These are phyloP conservation scores for Waitea zeae DNA, from an alignment of 1,284 basidiomycete genomes.

Conservation along the genomic window DNA sequence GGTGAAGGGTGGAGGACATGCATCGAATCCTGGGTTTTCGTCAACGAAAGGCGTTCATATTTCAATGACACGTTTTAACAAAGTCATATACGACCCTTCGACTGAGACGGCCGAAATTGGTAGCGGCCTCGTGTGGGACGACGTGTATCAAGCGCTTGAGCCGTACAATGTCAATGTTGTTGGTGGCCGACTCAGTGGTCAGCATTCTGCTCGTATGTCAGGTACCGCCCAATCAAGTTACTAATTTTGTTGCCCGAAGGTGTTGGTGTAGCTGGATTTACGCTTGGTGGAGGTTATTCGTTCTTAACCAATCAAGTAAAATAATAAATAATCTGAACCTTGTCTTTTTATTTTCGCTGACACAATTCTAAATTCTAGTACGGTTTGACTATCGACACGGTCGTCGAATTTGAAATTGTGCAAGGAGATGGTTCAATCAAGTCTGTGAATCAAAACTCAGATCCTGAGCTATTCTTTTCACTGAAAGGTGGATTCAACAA, in stretches of 20 bases:
- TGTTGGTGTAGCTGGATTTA: conserved; percentile 5
- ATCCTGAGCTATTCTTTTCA: conserved; percentile 21
- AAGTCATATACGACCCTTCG: background rate
- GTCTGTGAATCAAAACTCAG: conserved; percentile 10
- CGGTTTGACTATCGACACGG: conserved; percentile 25
- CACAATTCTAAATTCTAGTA: conserved; percentile 22
- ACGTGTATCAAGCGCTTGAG: background rate
- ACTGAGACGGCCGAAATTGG: background rate
- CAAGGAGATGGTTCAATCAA: conserved; percentile 20
- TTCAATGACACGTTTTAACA: conserved; percentile 1
- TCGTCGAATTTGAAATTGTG: conserved; percentile 20
- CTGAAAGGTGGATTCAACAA: conserved; percentile 42
- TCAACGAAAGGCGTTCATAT: conserved; percentile 2
- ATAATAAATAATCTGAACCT: background rate
- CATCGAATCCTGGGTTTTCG: conserved; percentile 1
- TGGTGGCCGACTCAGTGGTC: conserved; percentile 1
- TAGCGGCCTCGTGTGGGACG: conserved; percentile 1
- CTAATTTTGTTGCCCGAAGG: no score
- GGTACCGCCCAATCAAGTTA: background rate
- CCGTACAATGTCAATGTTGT: conserved; percentile 1
- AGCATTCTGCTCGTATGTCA: background rate
- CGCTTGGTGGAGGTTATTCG: conserved; percentile 6
- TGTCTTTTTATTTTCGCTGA: no score
- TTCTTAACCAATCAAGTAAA: background rate
- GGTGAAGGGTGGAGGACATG: conserved; percentile 1